Percentiles rank a stretch among this genome's conserved stretches.
Conservation (phyloP, 805 yeast species). For the Metschnikowia rubicola region DNA sequence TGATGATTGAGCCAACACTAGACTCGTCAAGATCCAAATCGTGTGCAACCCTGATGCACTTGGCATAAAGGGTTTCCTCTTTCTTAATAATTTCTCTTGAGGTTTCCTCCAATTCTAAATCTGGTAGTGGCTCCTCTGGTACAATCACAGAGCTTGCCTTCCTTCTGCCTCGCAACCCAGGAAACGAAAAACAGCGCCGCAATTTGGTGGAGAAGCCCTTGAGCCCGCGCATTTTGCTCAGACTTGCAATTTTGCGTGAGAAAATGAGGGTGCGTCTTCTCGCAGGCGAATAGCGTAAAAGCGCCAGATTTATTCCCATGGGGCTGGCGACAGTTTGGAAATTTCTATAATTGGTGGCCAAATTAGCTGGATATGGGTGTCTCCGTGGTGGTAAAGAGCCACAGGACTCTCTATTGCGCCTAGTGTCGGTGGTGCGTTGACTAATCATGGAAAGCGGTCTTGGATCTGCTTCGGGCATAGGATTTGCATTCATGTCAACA, state of each 20-base stretch:
- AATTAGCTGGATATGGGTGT: constrained; percentile 7
- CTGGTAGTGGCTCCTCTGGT: neutral
- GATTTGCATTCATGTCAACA: constrained; percentile 1
- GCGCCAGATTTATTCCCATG: neutral
- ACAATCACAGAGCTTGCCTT: neutral
- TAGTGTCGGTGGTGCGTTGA: too few relatives aligned
- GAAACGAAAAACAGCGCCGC: constrained; percentile 3
- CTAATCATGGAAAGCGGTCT: too few relatives aligned
- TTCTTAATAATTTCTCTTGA: too few relatives aligned
- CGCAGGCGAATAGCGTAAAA: neutral
- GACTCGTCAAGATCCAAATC: constrained; percentile 11
- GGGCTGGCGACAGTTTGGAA: constrained; percentile 2
- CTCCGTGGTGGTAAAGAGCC: constrained; percentile 4
- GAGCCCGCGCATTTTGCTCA: constrained; percentile 1
- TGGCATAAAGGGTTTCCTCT: constrained; percentile 5
- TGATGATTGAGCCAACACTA: constrained; percentile 12
- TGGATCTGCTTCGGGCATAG: too few relatives aligned
- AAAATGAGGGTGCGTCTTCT: neutral
- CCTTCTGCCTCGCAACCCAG: neutral
- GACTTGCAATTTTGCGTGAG: neutral
- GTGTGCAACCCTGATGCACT: constrained; percentile 6
- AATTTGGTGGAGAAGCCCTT: constrained; percentile 3
- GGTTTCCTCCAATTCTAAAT: too few relatives aligned
- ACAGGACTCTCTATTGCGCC: neutral
- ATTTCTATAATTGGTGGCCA: neutral